Evolutionary conservation across 2,329 filamentous ascomycete species (phyloP), one percentile per base, ranked within the genome.

Genomic region (Stachybotrys chlorohalonatus): DNA sequence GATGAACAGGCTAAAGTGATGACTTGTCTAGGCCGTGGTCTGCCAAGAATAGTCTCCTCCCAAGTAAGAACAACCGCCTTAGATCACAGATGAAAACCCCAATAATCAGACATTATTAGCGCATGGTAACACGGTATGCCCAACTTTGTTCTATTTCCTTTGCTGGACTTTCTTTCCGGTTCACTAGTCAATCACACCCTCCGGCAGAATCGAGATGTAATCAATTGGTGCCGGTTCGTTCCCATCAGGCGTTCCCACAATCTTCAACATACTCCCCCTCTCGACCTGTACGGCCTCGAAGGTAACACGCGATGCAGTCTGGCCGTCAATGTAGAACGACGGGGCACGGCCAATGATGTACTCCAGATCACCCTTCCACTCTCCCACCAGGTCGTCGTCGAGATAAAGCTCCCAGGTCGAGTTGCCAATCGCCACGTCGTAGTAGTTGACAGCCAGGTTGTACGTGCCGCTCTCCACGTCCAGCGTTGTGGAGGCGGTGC

Each of bases 381-480:
- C 60, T 0, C 82, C 84, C 1, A 89, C 59, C 7, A 73, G 63
- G 11, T 67, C 62, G 32, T 79, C 74, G 57, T 81, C 80, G 5
- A 88, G 61, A 52, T 70, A 80, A 1, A 86, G 58, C 56, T 78
- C 70, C 65, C 78, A 89, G 2, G 72, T 69, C 2, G 85, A 74
- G 54, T 73, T 74, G 0, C 85, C 85, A n/a, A 75, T 76, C 31
- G 75, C 74, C 7, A 85, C 56, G 61, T 89, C 84, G 59, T 78
- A 88, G 63, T 88, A 89, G 56, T 85, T 86, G 7, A 89, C 75
- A 0, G 80, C 83, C 3, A 89, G 56, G 59, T 86, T 77, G 58
- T 88, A 89, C 6, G 61, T 76, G 0, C 83, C 84, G 0, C 73
- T 70, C 1, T 73, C 66, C 52, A 79, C 79, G 0, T 69, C 60